Evolutionary conservation across 768 basidiomycete genomes (phyloP).

Genomic region (Pleurotus citrinopileatus): DNA sequence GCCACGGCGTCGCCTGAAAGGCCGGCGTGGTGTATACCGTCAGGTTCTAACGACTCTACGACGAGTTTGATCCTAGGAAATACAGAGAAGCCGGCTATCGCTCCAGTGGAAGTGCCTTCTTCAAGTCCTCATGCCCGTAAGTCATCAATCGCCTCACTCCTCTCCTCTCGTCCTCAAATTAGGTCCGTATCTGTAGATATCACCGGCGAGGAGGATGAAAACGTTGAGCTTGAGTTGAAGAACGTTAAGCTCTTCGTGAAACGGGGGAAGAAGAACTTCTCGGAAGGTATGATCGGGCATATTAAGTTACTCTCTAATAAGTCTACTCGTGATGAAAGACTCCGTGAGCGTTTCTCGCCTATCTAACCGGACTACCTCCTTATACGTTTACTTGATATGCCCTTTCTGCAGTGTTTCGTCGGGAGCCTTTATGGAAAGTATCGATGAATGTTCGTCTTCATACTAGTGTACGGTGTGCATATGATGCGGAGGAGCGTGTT

Average conservation of each 20-base stretch:
- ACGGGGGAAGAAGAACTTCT: constrained; percentile 53
- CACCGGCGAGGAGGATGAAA: constrained; percentile 70
- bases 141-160: neutral
- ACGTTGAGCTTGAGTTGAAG: constrained; percentile 52
- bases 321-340: constrained; percentile 37
- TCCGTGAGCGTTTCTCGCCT: constrained; percentile 36
- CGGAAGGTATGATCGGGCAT: constrained; percentile 58
- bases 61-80: neutral
- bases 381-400: constrained; percentile 14
- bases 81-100: neutral
- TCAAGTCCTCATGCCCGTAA: constrained; percentile 2
- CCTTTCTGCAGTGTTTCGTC: constrained; percentile 53
- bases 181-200: constrained; percentile 27
- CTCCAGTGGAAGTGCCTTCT: constrained; percentile 15
- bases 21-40: constrained; percentile 17
- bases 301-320: constrained; percentile 53
- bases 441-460: constrained; percentile 63
- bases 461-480: constrained; percentile 55
- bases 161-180: neutral
- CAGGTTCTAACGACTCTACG: neutral
- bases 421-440: constrained; percentile 68
- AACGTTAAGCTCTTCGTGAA: constrained; percentile 60
- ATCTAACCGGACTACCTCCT: too few relatives aligned
- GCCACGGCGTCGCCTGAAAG: constrained; percentile 12
- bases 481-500: constrained; percentile 51